These are phyloP conservation scores for Erodium chrysanthum DNA, from an alignment of 441 rosid species.

Conservation along the genomic window DNA sequence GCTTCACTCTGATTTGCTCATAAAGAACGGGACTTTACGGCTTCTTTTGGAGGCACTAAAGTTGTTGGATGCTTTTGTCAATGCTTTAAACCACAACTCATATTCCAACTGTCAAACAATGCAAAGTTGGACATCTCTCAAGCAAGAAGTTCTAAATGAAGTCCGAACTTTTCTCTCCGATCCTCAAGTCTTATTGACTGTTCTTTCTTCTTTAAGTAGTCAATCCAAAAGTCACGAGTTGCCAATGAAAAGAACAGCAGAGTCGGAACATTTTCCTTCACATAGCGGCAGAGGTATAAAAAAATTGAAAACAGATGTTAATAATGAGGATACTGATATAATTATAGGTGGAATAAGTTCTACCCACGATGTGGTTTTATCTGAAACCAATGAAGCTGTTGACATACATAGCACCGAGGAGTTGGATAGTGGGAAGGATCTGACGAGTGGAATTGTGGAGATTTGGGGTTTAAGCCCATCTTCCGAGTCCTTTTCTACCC, in stretches of 20 bases:
- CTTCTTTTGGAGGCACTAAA: conserved; percentile 65
- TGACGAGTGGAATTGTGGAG: conserved; percentile 40
- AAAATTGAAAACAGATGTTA: conserved; percentile 33
- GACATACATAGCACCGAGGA: conserved; percentile 29
- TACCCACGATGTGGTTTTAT: conserved; percentile 26
- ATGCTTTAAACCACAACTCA: conserved; percentile 31
- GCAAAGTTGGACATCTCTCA: conserved; percentile 38
- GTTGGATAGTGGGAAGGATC: conserved; percentile 36
- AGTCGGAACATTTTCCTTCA: conserved; percentile 25
- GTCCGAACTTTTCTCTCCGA: conserved; percentile 66
- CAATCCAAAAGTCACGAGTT: conserved; percentile 23
- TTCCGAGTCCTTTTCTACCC: conserved; percentile 27
- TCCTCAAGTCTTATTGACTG: conserved; percentile 60
- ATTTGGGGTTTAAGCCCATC: conserved; percentile 53
- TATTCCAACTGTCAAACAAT: conserved; percentile 25
- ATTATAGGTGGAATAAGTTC: conserved; percentile 49
- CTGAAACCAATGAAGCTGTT: conserved; percentile 23
- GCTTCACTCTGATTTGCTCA: conserved; percentile 71
- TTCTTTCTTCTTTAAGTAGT: conserved; percentile 44
- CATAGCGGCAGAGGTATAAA: conserved; percentile 27
- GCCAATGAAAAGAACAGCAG: conserved; percentile 44
- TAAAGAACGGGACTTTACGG: conserved; percentile 74
- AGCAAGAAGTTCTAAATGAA: conserved; percentile 56
- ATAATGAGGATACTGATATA: conserved; percentile 45
- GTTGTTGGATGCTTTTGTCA: conserved; percentile 52